phyloP scores from a whole-genome alignment of 2,329 filamentous ascomycete genomes.

The Pseudogymnoascus destructans region DNA sequence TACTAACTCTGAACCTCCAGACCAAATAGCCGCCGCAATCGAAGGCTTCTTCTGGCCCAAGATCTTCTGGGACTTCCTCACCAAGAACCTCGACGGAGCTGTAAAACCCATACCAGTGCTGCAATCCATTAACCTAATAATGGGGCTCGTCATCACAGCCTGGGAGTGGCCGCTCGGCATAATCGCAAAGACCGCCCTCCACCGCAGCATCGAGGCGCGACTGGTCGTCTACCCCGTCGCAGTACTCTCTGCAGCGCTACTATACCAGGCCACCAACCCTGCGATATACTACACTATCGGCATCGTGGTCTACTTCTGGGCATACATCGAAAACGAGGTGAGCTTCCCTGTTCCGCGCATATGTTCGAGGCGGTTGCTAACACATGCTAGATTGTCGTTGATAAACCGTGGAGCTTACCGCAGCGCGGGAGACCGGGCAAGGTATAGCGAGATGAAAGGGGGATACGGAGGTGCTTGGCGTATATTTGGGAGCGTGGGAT shows the following conservation, averaged over 20 bases:
- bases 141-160: slow-evolving; percentile 64
- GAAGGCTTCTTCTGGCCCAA: slow-evolving; percentile 97
- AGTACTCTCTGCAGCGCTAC: slow-evolving; percentile 57
- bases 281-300: slow-evolving; percentile 85
- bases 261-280: slow-evolving; percentile 88
- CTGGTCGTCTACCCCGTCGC: slow-evolving; percentile 71
- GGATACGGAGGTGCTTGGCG: not conserved
- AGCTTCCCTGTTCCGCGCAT: not conserved
- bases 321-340: slow-evolving; percentile 94
- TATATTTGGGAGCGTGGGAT: not conserved
- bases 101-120: slow-evolving; percentile 81
- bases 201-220: slow-evolving; percentile 78
- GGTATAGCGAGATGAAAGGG: not conserved
- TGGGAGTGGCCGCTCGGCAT: slow-evolving; percentile 84
- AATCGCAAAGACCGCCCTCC: slow-evolving; percentile 63
- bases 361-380: not conserved
- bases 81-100: slow-evolving; percentile 72
- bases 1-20: slow-evolving; percentile 32
- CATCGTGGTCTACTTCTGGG: slow-evolving; percentile 86
- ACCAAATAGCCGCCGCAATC: slow-evolving; percentile 73
- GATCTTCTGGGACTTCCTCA: slow-evolving; percentile 95
- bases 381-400: not conserved
- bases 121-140: slow-evolving; percentile 77
- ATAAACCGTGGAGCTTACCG: slow-evolving; percentile 3
- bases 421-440: not conserved